Evolutionary conservation across 805 yeast genomes (phyloP).

Genomic region (Myxozyma monticola): DNA sequence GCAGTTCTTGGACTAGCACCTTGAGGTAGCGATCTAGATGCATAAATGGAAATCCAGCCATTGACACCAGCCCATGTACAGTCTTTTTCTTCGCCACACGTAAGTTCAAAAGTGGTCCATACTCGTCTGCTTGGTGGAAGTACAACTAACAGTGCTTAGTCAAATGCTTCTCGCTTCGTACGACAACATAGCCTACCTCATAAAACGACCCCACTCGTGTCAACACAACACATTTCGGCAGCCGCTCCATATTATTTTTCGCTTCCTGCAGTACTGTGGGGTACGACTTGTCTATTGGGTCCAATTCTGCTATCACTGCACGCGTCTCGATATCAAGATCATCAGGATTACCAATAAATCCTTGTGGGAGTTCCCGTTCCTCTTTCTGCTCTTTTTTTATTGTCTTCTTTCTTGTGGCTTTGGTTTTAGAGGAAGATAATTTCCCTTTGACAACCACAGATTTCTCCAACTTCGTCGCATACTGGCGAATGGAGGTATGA

Average conservation of each 20-base stretch:
- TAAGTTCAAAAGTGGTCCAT: constrained; percentile 69
- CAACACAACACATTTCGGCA: constrained; percentile 58
- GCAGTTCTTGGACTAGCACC: constrained; percentile 67
- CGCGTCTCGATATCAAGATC: constrained; percentile 11
- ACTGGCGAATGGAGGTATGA: too few relatives aligned
- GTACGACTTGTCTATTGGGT: constrained; percentile 10
- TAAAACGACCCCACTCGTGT: constrained; percentile 87
- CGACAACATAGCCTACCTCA: constrained; percentile 43
- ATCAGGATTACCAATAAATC: neutral
- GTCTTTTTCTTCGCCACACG: constrained; percentile 59
- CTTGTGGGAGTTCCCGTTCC: constrained; percentile 1
- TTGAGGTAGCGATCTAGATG: constrained; percentile 73
- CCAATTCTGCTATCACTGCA: constrained; percentile 1
- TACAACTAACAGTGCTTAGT: constrained; percentile 53
- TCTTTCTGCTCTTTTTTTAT: neutral
- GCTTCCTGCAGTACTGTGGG: constrained; percentile 32
- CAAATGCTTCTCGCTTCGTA: constrained; percentile 4
- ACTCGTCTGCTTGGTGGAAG: constrained; percentile 79
- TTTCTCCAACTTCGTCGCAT: too few relatives aligned
- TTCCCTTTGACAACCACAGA: too few relatives aligned
- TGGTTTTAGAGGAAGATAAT: too few relatives aligned
- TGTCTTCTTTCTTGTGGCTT: neutral
- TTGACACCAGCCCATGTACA: constrained; percentile 49
- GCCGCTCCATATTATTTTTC: constrained; percentile 46
- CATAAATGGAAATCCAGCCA: constrained; percentile 87